A percentile compares a stretch with the other conserved stretches of the same genome.
Evolutionary conservation across 345 rosid species (phyloP).

Genomic region (Sisymbrium irio): DNA sequence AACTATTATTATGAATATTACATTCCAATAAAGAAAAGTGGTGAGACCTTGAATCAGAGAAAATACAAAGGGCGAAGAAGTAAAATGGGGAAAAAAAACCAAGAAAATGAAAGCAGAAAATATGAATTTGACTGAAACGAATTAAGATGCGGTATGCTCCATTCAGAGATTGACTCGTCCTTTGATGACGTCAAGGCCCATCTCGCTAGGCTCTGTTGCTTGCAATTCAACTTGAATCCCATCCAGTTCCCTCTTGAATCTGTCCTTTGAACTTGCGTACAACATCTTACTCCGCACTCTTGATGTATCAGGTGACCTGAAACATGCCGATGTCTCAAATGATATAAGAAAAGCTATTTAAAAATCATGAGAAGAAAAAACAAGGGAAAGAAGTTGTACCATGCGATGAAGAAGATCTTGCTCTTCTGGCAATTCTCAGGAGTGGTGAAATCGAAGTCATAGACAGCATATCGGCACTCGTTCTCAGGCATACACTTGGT

Average conservation of each 20-base stretch:
- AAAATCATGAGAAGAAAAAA: not conserved
- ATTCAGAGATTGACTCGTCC: constrained; percentile 45
- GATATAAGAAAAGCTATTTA: not conserved
- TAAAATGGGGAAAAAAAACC: not conserved
- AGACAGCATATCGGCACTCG: constrained; percentile 62
- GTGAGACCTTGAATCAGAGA: constrained; percentile 25
- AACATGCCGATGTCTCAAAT: constrained; percentile 3
- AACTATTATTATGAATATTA: constrained; percentile 14
- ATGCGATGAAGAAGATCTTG: constrained; percentile 74
- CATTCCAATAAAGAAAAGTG: not conserved
- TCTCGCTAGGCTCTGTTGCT: constrained; percentile 75
- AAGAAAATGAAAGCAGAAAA: constrained; percentile 11
- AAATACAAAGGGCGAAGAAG: not conserved
- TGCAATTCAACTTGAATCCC: constrained; percentile 74
- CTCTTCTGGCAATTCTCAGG: constrained; percentile 67
- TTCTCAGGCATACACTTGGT: constrained; percentile 48
- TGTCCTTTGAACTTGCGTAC: constrained; percentile 72
- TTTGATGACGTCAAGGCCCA: constrained; percentile 65
- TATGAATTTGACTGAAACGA: constrained; percentile 9
- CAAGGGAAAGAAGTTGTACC: constrained; percentile 36
- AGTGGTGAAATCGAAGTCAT: constrained; percentile 56
- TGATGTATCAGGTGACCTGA: constrained; percentile 67
- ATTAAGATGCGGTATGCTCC: constrained; percentile 4
- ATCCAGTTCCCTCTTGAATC: constrained; percentile 75
- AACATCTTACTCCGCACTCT: constrained; percentile 76